Conservation (phyloP, 768 basidiomycete species). For the Podaxis carcinomalis region DNA sequence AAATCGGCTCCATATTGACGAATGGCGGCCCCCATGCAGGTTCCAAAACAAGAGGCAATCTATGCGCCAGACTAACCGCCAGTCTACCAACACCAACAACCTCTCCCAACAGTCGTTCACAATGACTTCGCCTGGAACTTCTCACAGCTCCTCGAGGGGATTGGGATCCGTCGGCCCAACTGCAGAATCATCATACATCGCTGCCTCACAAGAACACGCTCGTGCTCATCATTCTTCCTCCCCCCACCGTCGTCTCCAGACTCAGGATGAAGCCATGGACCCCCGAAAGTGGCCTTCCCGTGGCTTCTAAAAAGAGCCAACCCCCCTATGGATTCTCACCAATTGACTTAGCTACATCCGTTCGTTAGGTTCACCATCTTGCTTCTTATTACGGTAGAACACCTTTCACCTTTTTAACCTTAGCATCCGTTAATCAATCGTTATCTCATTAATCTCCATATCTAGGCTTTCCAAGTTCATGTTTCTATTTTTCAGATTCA, state of each 20-base stretch:
- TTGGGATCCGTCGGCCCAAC: neutral
- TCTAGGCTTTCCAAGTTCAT: conserved; percentile 29
- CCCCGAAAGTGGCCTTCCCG: conserved; percentile 44
- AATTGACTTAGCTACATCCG: conserved; percentile 35
- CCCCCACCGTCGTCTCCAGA: conserved; percentile 41
- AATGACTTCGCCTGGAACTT: conserved; percentile 29
- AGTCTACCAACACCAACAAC: conserved; percentile 44
- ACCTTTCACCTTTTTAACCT: conserved; percentile 25
- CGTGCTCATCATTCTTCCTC: conserved; percentile 28
- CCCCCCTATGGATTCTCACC: conserved; percentile 21
- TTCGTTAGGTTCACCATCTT: conserved; percentile 36
- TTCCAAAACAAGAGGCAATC: conserved; percentile 87
- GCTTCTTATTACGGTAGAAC: conserved; percentile 35
- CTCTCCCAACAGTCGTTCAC: conserved; percentile 48
- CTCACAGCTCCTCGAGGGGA: conserved; percentile 9
- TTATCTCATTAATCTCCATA: conserved; percentile 32
- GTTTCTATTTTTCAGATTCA: conserved; percentile 20
- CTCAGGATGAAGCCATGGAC: conserved; percentile 38
- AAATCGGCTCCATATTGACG: conserved; percentile 15
- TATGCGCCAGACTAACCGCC: conserved; percentile 73
- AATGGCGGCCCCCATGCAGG: conserved; percentile 38
- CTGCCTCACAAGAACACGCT: conserved; percentile 18
- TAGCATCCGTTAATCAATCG: conserved; percentile 27
- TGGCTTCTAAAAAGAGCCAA: conserved; percentile 37
- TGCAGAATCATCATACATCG: conserved; percentile 10